Evolutionary conservation across 2,329 filamentous ascomycete genomes (phyloP).

Genomic region (Cladophialophora immunda): DNA sequence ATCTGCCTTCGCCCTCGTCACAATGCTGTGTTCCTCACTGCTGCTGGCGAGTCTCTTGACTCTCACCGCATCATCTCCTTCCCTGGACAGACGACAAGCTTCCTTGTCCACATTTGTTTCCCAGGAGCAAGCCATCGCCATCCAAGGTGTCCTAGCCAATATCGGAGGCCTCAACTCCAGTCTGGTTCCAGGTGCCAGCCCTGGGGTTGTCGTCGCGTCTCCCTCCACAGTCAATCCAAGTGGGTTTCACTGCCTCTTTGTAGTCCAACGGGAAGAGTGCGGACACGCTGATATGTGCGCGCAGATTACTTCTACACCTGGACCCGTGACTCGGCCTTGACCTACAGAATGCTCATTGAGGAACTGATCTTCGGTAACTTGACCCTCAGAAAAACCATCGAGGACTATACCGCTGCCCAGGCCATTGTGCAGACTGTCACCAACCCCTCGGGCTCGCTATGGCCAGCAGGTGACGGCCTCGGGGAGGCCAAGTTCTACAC

Average conservation of each 20-base stretch:
- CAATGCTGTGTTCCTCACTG: constrained; percentile 14
- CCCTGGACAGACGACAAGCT: constrained; percentile 30
- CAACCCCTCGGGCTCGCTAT: constrained; percentile 70
- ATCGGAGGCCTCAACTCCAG: constrained; percentile 61
- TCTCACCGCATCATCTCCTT: constrained; percentile 13
- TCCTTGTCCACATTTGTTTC: constrained; percentile 51
- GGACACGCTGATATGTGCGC: not conserved
- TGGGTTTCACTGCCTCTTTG: not conserved
- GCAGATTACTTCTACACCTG: constrained; percentile 75
- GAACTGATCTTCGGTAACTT: constrained; percentile 70
- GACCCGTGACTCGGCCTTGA: constrained; percentile 78
- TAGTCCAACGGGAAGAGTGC: not conserved
- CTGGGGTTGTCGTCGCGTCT: constrained; percentile 65
- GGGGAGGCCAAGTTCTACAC: constrained; percentile 78
- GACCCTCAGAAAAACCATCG: constrained; percentile 67
- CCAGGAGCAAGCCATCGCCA: constrained; percentile 57
- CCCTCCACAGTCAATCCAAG: constrained; percentile 62
- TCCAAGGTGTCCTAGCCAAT: constrained; percentile 65
- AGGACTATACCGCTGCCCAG: constrained; percentile 73
- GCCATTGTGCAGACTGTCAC: constrained; percentile 70
- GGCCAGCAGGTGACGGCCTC: constrained; percentile 65
- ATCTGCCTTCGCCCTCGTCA: not conserved
- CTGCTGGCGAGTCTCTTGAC: constrained; percentile 16
- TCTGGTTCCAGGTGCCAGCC: constrained; percentile 57
- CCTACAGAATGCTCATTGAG: constrained; percentile 74